Evolutionary conservation across 2,329 filamentous ascomycete genomes (phyloP).

Genomic region (Aphanocladium album): DNA sequence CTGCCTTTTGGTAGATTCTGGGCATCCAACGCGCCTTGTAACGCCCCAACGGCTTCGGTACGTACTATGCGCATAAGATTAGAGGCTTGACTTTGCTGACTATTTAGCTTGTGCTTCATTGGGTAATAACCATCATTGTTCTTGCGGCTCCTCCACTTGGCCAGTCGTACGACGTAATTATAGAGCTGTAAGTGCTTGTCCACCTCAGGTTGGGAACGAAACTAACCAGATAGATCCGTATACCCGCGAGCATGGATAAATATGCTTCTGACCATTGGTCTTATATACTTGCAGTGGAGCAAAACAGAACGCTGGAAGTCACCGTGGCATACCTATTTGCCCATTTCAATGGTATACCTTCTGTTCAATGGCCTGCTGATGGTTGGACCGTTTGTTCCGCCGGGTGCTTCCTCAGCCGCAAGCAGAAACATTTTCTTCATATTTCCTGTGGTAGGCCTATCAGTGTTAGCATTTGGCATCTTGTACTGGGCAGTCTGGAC

Average conservation of each 20-base stretch:
- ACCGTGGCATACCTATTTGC: slow-evolving; percentile 46
- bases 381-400: slow-evolving; percentile 51
- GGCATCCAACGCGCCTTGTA: slow-evolving; percentile 64
- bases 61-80: slow-evolving; percentile 16
- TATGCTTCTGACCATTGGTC: slow-evolving; percentile 43
- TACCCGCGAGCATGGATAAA: slow-evolving; percentile 53
- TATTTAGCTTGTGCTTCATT: slow-evolving; percentile 55
- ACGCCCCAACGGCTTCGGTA: slow-evolving; percentile 54
- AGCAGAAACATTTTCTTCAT: slow-evolving; percentile 50
- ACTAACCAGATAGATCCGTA: slow-evolving; percentile 30
- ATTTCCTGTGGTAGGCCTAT: slow-evolving; percentile 50
- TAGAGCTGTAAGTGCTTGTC: slow-evolving; percentile 40
- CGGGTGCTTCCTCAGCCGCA: slow-evolving; percentile 39
- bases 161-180: slow-evolving; percentile 63
- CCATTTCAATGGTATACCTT: slow-evolving; percentile 43
- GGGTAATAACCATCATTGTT: slow-evolving; percentile 59
- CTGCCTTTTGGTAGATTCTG: slow-evolving; percentile 62
- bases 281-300: slow-evolving; percentile 46
- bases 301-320: slow-evolving; percentile 49
- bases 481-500: slow-evolving; percentile 52
- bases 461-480: slow-evolving; percentile 44
- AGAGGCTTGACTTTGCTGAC: neutral
- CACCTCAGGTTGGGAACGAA: neutral
- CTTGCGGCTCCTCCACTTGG: slow-evolving; percentile 63
- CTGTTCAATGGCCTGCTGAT: slow-evolving; percentile 48